Evolutionary conservation across 2,329 filamentous ascomycete species (phyloP).

Genomic region (Lachnellula cervina): DNA sequence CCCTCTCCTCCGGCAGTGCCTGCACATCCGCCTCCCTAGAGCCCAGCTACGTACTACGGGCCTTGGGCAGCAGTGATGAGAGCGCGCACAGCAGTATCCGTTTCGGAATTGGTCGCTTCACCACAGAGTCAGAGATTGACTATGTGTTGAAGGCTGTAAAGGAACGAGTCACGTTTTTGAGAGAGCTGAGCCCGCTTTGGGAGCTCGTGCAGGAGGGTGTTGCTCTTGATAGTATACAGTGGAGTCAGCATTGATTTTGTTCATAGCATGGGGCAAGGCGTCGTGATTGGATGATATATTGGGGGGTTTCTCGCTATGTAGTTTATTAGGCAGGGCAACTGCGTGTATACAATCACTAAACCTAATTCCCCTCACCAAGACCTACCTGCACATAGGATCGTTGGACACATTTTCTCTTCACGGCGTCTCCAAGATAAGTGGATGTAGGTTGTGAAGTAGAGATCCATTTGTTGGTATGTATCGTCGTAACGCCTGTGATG

Average conservation of each 20-base stretch:
- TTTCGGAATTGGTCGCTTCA: constrained; percentile 96
- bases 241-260: constrained; percentile 77
- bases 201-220: constrained; percentile 96
- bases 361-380: neutral
- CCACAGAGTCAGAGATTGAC: constrained; percentile 90
- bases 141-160: constrained; percentile 93
- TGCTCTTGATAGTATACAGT: constrained; percentile 93
- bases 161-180: constrained; percentile 85
- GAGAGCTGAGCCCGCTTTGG: constrained; percentile 94
- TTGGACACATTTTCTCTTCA: no score
- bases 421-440: neutral
- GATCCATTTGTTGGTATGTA: constrained; percentile 15
- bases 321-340: neutral
- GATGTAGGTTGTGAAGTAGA: constrained; percentile 11
- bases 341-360: neutral
- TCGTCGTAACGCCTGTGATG: constrained; percentile 14
- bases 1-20: constrained; percentile 90
- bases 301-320: neutral
- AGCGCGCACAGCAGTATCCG: constrained; percentile 96
- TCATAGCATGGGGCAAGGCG: neutral
- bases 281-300: neutral
- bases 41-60: constrained; percentile 91
- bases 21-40: constrained; percentile 96
- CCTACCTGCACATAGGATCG: no score
- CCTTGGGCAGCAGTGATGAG: constrained; percentile 93